Base-by-base conservation (phyloP, 306 rosid species). In the Sechiopsis laciniata region DNA sequence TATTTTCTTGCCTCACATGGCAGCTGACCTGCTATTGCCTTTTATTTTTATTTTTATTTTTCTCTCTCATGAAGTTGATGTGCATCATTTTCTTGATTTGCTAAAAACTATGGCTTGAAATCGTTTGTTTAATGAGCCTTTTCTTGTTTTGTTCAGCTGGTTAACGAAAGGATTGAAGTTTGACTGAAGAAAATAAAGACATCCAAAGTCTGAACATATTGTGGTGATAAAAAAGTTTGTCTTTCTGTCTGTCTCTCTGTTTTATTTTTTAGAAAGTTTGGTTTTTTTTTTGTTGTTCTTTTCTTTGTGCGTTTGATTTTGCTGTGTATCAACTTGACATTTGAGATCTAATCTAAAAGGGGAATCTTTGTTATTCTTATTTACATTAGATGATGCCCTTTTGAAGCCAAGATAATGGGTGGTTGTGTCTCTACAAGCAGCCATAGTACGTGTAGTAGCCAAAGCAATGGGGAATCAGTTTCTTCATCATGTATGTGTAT, bases 361-460 rank as follows among this genome's bases (percentile, higher is more conserved):
- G 76, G 80, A 80, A 80, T 76, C 81, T 78, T 78, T 78, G 55
- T 58, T 59, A 42, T 70, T 82, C 37, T 79, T 46, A 21, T 69
- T 48, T 50, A 12, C 42, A 69, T 7, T 78, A 56, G 79, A 89
- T 86, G 85, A 78, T 68, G 79, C 85, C 26, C 48, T 85, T 78
- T 81, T 81, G 85, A 82, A 81, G 81, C 71, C 83, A 85, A 88
- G 62, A 14, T 85, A 83, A 93, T 94, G 98, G 98, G 97, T 69
- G 86, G 83, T 73, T 94, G 97, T 75, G 87, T 94, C 73, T 94
- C 98, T 8, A 94, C 97, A 53, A 84, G 97, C 79, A 84, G 89
- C 80, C 82, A 66, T 69, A 88, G 93, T 79, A 86, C 93, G 74
- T 83, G 84, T 69, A 93, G 96, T 70, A 88, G 93, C 80, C 71